Evolutionary conservation across 805 yeast genomes (phyloP), one percentile per base, ranked within the genome.

Genomic region (Ogataea naganishii): DNA sequence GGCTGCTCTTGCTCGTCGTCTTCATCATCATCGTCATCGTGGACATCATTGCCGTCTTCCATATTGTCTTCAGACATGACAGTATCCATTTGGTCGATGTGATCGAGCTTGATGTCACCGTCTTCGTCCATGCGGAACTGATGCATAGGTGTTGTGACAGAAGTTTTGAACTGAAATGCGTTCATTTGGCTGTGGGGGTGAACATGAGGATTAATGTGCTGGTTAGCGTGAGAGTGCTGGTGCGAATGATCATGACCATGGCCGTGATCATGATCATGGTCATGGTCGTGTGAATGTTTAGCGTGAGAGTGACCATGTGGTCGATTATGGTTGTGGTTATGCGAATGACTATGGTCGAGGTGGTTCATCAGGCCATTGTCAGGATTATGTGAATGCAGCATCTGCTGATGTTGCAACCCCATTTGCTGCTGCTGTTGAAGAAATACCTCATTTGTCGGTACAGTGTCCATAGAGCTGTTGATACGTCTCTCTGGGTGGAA

Each of bases 371-470:
- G 21, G 13, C 8, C 22, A 14, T 18, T 20, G 13, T 28, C 15
- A 17, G 14, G 6, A 23, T 27, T 24, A 3, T 31, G 22, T 23
- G 25, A 26, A 15, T 27, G 35, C 26, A 21, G 38, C 9, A 17
- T 22, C 18, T 31, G 32, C 6, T 19, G 29, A 19, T 31, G 37
- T 14, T 29, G 40, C 8, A 30, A 35, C 18, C 38, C 44, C 27
- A 43, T 47, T 18, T 27, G 46, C 26, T 42, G 45, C 20, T 40
- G 44, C 23, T 44, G 44, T 32, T 30, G 39, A 43, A 88, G 62
- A 49, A 88, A 88, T 36, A 88, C 96, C 53, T 88, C 96, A 43
- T 82, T 88, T 12, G 96, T 89, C 7, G 92, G 75, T 3, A 88
- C 96, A 1, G 94, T 82, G 46, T 86, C 96, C 64, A 83, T 75